Percentiles rank a stretch among this genome's conserved stretches.
Conservation (phyloP, 805 yeast species). For the Hanseniaspora meyeri region DNA sequence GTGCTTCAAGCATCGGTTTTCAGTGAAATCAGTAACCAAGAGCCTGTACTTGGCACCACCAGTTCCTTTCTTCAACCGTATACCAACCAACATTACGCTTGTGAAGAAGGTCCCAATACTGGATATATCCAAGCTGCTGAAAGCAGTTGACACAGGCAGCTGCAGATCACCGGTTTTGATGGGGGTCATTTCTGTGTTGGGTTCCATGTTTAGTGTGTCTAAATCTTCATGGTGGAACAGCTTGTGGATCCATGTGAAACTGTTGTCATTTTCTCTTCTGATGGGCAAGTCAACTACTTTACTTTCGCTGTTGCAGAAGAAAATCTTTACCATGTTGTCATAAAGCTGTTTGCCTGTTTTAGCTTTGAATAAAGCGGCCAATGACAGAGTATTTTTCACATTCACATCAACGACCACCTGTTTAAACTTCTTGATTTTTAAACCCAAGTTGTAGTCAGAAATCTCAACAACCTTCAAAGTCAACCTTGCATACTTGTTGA, state of each 20-base stretch:
- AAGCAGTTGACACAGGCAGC: neutral
- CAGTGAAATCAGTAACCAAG: slow-evolving; percentile 2
- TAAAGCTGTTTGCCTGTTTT: neutral
- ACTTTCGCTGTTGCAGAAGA: neutral
- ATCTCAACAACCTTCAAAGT: slow-evolving; percentile 1
- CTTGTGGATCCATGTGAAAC: neutral
- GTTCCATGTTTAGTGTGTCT: too few species aligned
- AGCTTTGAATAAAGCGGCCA: neutral
- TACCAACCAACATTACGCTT: neutral
- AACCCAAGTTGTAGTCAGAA: neutral
- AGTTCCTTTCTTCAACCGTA: slow-evolving; percentile 2
- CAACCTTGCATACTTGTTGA: neutral
- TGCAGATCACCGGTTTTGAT: neutral
- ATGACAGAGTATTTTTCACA: neutral
- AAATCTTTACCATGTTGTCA: neutral
- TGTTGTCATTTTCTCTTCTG: neutral
- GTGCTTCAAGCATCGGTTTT: neutral
- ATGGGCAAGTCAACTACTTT: neutral
- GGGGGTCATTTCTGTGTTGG: neutral
- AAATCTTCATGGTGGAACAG: neutral
- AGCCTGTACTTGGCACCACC: neutral
- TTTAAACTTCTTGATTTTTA: neutral
- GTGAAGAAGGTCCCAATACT: neutral
- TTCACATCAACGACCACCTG: neutral
- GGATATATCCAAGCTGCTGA: neutral